These are phyloP conservation scores for Ustulina deusta DNA, from an alignment of 2,329 filamentous ascomycete species.

Conservation along the genomic window DNA sequence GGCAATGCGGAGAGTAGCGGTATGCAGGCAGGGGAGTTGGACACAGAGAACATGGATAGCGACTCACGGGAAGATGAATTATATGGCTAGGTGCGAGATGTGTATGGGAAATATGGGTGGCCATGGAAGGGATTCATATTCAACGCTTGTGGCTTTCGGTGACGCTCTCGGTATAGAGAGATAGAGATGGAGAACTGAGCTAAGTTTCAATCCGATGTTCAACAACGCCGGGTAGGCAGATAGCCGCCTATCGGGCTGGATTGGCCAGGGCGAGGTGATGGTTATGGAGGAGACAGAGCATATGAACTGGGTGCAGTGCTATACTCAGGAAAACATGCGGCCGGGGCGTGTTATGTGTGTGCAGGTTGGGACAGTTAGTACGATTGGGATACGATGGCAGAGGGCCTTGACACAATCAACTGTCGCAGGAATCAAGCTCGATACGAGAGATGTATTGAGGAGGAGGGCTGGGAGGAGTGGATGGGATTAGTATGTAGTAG, in stretches of 20 bases:
- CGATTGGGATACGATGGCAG: no score
- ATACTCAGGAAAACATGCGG: no score
- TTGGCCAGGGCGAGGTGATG: background rate
- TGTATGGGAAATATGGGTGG: conserved; percentile 10
- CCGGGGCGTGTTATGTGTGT: background rate
- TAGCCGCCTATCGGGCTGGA: background rate
- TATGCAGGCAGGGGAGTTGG: background rate
- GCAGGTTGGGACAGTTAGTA: background rate
- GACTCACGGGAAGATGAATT: conserved; percentile 12
- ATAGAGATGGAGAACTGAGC: background rate
- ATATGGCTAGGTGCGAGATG: conserved; percentile 18
- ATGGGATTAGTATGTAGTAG: no score
- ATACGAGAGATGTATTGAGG: no score
- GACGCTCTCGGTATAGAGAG: background rate
- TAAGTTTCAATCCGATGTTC: background rate
- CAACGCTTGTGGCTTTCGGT: conserved; percentile 1
- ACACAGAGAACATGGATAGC: background rate
- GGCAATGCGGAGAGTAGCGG: background rate
- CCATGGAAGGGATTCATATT: conserved; percentile 31
- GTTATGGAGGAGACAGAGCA: background rate
- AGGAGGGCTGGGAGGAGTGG: background rate
- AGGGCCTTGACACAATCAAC: no score
- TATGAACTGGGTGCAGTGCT: background rate
- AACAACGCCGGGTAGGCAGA: conserved; percentile 3
- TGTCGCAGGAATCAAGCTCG: no score